Conservation (phyloP, 192 early-diverging fungal species). For the Umbelopsis sp. region DNA sequence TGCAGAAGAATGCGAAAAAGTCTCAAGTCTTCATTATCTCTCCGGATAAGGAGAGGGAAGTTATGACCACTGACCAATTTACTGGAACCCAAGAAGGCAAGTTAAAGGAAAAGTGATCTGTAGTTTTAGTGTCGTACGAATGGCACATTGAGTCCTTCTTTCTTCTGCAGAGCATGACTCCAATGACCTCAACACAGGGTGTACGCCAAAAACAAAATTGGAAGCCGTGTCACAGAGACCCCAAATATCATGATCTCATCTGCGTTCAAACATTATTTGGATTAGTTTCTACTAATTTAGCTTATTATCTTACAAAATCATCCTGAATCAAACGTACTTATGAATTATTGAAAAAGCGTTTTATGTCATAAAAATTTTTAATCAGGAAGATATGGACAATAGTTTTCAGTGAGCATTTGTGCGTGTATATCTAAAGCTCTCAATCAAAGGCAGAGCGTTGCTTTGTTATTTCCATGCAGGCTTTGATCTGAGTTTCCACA, state of each 20-base stretch:
- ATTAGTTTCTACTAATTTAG: too few relatives aligned
- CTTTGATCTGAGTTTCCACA: too few relatives aligned
- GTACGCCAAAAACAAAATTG: not conserved
- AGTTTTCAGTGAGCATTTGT: too few relatives aligned
- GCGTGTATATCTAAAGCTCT: too few relatives aligned
- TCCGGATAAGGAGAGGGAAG: not conserved
- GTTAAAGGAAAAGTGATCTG: not conserved
- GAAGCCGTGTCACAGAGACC: not conserved
- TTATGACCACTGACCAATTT: not conserved
- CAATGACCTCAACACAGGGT: not conserved
- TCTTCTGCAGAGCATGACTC: not conserved
- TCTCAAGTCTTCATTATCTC: not conserved
- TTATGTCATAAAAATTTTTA: too few relatives aligned
- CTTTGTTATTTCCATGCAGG: too few relatives aligned
- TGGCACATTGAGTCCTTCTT: not conserved
- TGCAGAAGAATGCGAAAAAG: conserved; percentile 2
- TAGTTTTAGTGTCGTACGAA: not conserved
- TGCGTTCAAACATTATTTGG: too few relatives aligned
- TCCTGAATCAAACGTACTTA: too few relatives aligned
- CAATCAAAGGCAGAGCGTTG: too few relatives aligned
- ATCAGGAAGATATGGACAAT: too few relatives aligned
- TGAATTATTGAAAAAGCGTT: too few relatives aligned
- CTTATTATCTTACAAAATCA: too few relatives aligned
- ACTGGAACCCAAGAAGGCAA: not conserved
- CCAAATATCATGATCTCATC: not conserved